These are phyloP conservation scores for Meredithiella fracta DNA, from an alignment of 2,329 filamentous ascomycete species.

Conservation along the genomic window DNA sequence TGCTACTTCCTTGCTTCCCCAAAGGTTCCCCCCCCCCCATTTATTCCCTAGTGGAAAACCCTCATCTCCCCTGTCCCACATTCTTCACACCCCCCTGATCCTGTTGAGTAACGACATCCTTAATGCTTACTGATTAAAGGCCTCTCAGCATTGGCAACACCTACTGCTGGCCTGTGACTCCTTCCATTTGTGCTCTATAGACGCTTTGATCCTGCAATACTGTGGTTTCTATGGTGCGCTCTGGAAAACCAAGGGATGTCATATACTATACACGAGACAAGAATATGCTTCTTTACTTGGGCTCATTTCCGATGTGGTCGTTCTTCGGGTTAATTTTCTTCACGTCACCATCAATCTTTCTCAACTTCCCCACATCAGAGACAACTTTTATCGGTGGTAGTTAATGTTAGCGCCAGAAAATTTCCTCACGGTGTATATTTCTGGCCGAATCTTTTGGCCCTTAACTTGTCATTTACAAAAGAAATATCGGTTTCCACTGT, in stretches of 20 bases:
- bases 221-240: too few species aligned
- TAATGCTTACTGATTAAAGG: not conserved
- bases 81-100: not conserved
- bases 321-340: not conserved
- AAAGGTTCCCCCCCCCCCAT: not conserved
- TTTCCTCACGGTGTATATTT: not conserved
- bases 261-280: too few species aligned
- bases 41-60: not conserved
- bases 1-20: not conserved
- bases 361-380: not conserved
- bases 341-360: not conserved
- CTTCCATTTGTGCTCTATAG: too few species aligned
- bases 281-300: too few species aligned
- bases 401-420: not conserved
- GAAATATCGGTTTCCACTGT: not conserved
- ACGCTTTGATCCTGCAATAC: too few species aligned
- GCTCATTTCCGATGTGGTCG: not conserved
- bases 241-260: too few species aligned
- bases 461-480: not conserved
- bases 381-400: not conserved
- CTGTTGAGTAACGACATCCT: not conserved
- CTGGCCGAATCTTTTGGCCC: not conserved
- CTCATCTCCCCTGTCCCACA: not conserved
- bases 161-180: too few species aligned
- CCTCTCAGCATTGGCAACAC: not conserved